Evolutionary conservation across 1,284 basidiomycete species (phyloP), one percentile per base, ranked within the genome.

Genomic region (Cryptococcus amylolentus): DNA sequence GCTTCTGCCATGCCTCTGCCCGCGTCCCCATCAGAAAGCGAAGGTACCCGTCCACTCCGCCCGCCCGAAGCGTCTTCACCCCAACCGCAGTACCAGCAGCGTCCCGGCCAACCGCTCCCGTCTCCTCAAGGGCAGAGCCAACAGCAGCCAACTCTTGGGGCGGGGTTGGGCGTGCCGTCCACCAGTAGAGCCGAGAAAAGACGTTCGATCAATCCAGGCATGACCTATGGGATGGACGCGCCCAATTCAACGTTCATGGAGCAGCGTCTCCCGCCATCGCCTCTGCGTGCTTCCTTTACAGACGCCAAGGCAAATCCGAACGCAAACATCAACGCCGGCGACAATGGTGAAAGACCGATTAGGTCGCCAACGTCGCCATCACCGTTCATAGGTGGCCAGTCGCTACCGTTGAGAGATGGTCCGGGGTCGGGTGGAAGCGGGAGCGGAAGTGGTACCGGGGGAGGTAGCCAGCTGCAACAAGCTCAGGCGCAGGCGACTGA

Each of bases 141-240:
- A 41, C 54, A 46, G 46, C 58, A 5, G 47, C 53, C 18, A 40
- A 39, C 16, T 28, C 42, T 23, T 41, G 40, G 26, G 31, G 31
- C 31, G 10, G 73, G 73, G 1, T 60, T 78, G 27, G 66, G 66
- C 43, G 72, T 76, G 5, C 71, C 74, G 2, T 65, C 63, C 2
- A 66, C 67, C 1, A 61, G 58, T 37, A 72, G 71, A 57, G 73
- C 75, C 0, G 75, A 75, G 14, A 62, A 67, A 38, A 56, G 77
- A 43, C 53, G 75, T 27, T 78, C 77, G 0, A 79, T 79, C 68
- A 79, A 78, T 56, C 77, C 77, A 0, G 72, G 63, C 10, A 72
- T 73, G 68, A 64, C 71, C 2, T 73, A 75, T 68, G 75, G 70
- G 52, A 67, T 74, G 53, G 75, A 77, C 46, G 55, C 64, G 10